Evolutionary conservation across 768 basidiomycete species (phyloP).

Genomic region (Suillus cothurnatus): DNA sequence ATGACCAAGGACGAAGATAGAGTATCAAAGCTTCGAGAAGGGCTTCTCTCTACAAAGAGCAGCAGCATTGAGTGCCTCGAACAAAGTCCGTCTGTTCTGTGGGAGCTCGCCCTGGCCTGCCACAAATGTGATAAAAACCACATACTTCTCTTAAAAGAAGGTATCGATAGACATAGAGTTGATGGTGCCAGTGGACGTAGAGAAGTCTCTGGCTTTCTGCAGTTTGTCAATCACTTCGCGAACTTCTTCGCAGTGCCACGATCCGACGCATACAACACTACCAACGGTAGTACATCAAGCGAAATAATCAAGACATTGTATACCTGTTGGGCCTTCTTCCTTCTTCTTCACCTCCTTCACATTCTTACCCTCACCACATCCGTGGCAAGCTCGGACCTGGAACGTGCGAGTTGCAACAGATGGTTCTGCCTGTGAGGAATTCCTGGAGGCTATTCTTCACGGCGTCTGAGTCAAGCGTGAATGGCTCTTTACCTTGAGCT

Average conservation of each 20-base stretch:
- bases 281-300: conserved; percentile 86
- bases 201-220: conserved; percentile 87
- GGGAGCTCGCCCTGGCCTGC: conserved; percentile 98
- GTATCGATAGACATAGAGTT: conserved; percentile 81
- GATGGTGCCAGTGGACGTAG: conserved; percentile 71
- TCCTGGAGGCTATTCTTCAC: conserved; percentile 91
- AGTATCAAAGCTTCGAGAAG: conserved; percentile 67
- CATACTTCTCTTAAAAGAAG: conserved; percentile 71
- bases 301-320: conserved; percentile 83
- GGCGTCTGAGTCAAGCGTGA: conserved; percentile 89
- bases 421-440: conserved; percentile 97
- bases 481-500: conserved; percentile 73
- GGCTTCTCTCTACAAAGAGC: conserved; percentile 49
- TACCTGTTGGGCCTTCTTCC: conserved; percentile 76
- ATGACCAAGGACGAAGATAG: conserved; percentile 93
- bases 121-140: conserved; percentile 86
- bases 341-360: conserved; percentile 84
- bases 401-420: conserved; percentile 86
- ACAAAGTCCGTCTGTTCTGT: conserved; percentile 90
- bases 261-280: conserved; percentile 93
- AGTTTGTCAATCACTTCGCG: conserved; percentile 81
- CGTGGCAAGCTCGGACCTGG: conserved; percentile 76
- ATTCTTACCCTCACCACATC: conserved; percentile 84
- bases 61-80: conserved; percentile 80
- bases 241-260: conserved; percentile 96